These are phyloP conservation scores for Escovopsis sp. DNA, from an alignment of 2,329 filamentous ascomycete species.

Conservation along the genomic window DNA sequence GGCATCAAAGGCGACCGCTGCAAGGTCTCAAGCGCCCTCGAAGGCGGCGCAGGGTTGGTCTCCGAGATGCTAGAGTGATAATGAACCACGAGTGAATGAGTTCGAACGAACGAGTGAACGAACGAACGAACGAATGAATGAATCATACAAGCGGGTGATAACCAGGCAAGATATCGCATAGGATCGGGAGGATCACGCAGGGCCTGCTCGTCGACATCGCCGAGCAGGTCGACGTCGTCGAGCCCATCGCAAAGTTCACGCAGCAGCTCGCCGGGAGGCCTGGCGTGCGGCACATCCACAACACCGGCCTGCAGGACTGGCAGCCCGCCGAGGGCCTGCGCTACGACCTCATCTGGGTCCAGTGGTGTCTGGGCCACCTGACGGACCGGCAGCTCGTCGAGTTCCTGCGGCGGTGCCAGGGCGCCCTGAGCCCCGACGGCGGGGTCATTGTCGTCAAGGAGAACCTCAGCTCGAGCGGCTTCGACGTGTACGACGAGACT, in stretches of 20 bases:
- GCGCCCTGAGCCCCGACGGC: conserved; percentile 16
- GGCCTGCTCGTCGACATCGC: conserved; percentile 59
- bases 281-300: conserved; percentile 50
- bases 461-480: conserved; percentile 45
- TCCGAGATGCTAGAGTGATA: not conserved
- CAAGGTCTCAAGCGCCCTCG: conserved; percentile 17
- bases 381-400: conserved; percentile 56
- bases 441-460: conserved; percentile 38
- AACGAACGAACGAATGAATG: too few relatives aligned
- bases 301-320: conserved; percentile 64
- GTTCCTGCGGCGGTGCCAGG: conserved; percentile 49
- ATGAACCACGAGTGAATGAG: too few relatives aligned
- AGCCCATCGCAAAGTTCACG: conserved; percentile 75
- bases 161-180: conserved; percentile 11
- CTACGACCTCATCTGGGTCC: conserved; percentile 78
- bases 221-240: conserved; percentile 65
- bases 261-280: conserved; percentile 39
- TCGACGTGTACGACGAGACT: conserved; percentile 58
- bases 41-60: conserved; percentile 26
- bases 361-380: conserved; percentile 81
- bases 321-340: conserved; percentile 23
- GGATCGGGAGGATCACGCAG: conserved; percentile 72
- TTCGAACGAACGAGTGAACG: too few relatives aligned
- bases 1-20: conserved; percentile 19
- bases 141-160: too few relatives aligned